Conservation (phyloP, 2,329 filamentous ascomycete species). For the Hymenoscyphus scutula region DNA sequence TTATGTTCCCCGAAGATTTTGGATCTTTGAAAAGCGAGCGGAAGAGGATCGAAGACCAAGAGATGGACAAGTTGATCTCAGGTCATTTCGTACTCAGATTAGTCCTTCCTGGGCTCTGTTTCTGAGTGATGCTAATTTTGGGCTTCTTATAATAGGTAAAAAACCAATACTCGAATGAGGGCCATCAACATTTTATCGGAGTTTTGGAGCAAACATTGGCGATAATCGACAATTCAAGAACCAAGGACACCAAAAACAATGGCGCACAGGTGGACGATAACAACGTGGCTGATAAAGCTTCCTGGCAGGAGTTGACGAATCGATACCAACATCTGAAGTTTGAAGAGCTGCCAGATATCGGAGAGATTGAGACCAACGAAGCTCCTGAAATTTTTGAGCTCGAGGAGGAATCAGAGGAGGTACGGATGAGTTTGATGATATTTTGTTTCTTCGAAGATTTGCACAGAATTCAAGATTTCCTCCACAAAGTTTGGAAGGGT, state of each 20-base stretch:
- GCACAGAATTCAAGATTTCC: slow-evolving; percentile 11
- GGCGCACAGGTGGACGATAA: neutral
- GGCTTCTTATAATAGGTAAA: neutral
- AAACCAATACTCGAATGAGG: slow-evolving; percentile 8
- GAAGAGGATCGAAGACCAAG: too few species aligned
- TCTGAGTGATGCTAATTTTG: neutral
- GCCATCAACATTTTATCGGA: slow-evolving; percentile 10
- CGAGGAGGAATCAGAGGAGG: slow-evolving; percentile 1
- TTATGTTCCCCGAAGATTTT: too few species aligned
- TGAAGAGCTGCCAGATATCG: slow-evolving; percentile 5
- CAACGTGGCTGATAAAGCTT: neutral
- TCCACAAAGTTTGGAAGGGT: slow-evolving; percentile 7
- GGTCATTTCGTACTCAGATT: too few species aligned
- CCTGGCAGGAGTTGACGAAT: slow-evolving; percentile 7
- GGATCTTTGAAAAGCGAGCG: too few species aligned
- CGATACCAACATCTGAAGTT: slow-evolving; percentile 8
- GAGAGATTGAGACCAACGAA: neutral
- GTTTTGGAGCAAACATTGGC: slow-evolving; percentile 7
- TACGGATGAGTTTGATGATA: neutral
- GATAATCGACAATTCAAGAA: neutral
- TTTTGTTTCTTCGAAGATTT: slow-evolving; percentile 17
- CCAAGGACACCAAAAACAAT: neutral
- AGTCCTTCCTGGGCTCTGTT: too few species aligned
- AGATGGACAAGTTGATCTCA: too few species aligned
- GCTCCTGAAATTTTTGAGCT: neutral